Evolutionary conservation across 768 basidiomycete species (phyloP), one percentile per base, ranked within the genome.

Genomic region (Chiua virens): DNA sequence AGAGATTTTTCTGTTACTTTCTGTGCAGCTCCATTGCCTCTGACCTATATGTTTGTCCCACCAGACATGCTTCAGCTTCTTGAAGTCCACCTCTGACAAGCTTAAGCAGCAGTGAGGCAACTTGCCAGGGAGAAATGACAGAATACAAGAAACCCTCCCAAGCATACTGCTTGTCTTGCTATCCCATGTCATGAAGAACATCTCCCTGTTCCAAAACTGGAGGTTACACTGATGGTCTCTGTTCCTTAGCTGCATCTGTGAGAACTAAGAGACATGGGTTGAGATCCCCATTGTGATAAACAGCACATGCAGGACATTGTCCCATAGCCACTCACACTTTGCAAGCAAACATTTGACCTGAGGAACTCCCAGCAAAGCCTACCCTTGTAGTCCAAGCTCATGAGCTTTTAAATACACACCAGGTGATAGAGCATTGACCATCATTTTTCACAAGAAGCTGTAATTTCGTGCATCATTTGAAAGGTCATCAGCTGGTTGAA

Each of bases 281-380:
- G 27, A 47, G 9, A 47, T 9, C 7, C 45, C 37, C 0, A 39
- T 15, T 4, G 22, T 47, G 4, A 37, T 47, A 25, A 47, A 47
- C 0, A 47, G 8, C 5, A 38, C 1, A 8, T 47, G 45, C 1
- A 47, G 17, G 5, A 47, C 3, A 25, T 28, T 28, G 17, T 37
- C n/a, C 45, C 35, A 47, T 13, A 47, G 8, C 18, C 36, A 6
- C 36, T 38, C 22, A 6, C 22, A 47, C 27, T 38, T 47, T 5
- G n/a, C 17, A 4, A 47, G 45, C 1, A 47, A 9, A 0, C 3
- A 1, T 18, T 37, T 47, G 36, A 39, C 41, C 58, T 64, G n/a
- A 34, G 52, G 0, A 63, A 57, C 25, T 45, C n/a, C 40, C 23
- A 20, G 18, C 45, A 47, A 11, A 47, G 36, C 10, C 5, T 20